Evolutionary conservation across 148 eudicot genomes (phyloP).

Genomic region (Simmondsia chinensis): DNA sequence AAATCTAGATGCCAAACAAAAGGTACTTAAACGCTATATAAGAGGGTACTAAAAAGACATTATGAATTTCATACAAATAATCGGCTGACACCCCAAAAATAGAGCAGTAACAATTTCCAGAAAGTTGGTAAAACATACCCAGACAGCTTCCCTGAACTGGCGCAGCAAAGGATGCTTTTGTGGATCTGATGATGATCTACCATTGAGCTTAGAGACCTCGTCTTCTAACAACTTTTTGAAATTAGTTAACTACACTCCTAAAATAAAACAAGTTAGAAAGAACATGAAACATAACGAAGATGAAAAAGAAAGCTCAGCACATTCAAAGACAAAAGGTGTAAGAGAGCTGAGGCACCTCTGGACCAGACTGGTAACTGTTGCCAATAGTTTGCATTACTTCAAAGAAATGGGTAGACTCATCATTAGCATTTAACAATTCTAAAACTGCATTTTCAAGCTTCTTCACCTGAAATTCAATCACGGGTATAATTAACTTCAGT

Average conservation of each 20-base stretch:
- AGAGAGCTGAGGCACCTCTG: conserved; percentile 28
- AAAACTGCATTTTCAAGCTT: conserved; percentile 56
- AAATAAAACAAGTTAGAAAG: conserved; percentile 1
- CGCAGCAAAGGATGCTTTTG: conserved; percentile 44
- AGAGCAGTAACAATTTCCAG: conserved; percentile 1
- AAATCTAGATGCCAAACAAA: too few relatives aligned
- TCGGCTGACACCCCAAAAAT: background rate
- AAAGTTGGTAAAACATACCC: conserved; percentile 41
- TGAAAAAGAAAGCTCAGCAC: background rate
- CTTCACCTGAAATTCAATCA: conserved; percentile 74
- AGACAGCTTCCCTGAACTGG: conserved; percentile 74
- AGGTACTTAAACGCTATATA: too few relatives aligned
- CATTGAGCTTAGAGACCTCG: conserved; percentile 43
- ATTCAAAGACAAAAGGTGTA: background rate
- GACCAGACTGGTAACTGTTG: conserved; percentile 36
- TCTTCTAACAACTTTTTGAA: conserved; percentile 47
- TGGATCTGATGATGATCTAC: conserved; percentile 26
- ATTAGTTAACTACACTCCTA: conserved; percentile 43
- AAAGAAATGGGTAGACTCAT: conserved; percentile 49
- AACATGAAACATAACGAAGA: background rate
- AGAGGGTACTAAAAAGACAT: too few relatives aligned
- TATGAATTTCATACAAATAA: background rate
- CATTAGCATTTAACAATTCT: conserved; percentile 42
- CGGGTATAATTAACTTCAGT: background rate
- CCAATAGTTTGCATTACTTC: conserved; percentile 48